Evolutionary conservation across 345 rosid species (phyloP).

Genomic region (Populus davidiana): DNA sequence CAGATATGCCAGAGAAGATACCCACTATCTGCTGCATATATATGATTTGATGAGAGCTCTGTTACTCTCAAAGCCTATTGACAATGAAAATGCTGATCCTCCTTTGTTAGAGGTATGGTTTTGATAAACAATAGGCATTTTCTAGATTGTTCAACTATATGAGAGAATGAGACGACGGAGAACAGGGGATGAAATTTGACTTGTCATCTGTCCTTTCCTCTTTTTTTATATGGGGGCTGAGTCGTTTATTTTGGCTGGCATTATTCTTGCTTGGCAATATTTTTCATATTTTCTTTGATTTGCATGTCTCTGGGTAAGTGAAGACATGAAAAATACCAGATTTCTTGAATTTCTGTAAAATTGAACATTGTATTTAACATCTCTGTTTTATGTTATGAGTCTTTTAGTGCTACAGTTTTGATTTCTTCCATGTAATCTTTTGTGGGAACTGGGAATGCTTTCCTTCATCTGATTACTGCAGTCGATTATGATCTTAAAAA

Average conservation of each 20-base stretch:
- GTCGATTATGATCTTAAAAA: background rate
- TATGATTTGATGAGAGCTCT: constrained; percentile 65
- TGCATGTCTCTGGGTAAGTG: background rate
- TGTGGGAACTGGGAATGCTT: background rate
- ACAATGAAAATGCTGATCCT: constrained; percentile 46
- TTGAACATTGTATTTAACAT: background rate
- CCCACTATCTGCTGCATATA: constrained; percentile 81
- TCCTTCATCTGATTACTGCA: background rate
- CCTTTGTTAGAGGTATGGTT: constrained; percentile 65
- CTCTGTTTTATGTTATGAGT: background rate
- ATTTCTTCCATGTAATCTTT: background rate
- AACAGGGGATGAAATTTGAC: background rate
- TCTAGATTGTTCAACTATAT: background rate
- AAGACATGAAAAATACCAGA: background rate
- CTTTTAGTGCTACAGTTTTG: background rate
- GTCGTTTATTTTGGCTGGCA: background rate
- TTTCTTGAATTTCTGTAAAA: background rate
- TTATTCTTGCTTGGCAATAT: background rate
- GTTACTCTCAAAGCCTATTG: constrained; percentile 41
- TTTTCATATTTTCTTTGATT: background rate
- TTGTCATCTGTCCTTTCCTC: background rate
- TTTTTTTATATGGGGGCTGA: background rate
- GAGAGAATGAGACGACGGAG: background rate
- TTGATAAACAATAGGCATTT: background rate
- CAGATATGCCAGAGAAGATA: constrained; percentile 98